Conservation (phyloP, 1,284 basidiomycete genomes). For the Anthracocystis panici-leucophaei region DNA sequence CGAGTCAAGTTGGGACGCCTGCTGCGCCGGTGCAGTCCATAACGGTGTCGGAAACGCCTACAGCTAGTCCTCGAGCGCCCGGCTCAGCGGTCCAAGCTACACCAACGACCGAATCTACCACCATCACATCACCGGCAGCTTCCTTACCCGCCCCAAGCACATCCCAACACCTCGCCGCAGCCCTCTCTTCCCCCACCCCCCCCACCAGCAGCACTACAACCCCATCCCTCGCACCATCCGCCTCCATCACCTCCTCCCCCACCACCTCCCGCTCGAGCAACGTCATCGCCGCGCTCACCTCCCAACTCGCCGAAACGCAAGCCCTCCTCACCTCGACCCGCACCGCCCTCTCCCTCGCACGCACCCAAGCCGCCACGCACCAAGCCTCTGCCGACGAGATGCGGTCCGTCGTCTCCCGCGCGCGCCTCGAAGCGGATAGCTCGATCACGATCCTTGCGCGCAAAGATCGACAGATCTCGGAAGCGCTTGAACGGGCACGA, state of each 20-base stretch:
- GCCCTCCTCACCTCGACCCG: conserved; percentile 81
- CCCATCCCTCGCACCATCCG: conserved; percentile 2
- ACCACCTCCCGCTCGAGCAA: conserved; percentile 18
- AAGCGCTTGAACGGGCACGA: conserved; percentile 71
- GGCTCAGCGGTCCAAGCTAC: background rate
- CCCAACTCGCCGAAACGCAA: conserved; percentile 36
- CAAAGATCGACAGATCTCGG: conserved; percentile 84
- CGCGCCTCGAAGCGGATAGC: conserved; percentile 84
- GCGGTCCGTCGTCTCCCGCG: conserved; percentile 82
- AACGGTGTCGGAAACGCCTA: background rate
- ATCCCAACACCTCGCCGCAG: conserved; percentile 14
- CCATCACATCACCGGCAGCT: background rate
- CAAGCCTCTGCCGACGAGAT: conserved; percentile 86
- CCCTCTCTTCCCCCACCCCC: conserved; percentile 16
- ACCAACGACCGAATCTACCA: background rate
- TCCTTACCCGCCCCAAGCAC: background rate
- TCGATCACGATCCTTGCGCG: conserved; percentile 84
- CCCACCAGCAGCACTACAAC: background rate
- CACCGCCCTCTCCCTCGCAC: conserved; percentile 79
- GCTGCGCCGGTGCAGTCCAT: background rate
- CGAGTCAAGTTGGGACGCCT: background rate
- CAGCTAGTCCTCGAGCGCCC: background rate
- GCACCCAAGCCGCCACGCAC: conserved; percentile 78
- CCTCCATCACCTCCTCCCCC: conserved; percentile 2
- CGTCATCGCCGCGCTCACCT: conserved; percentile 53